Evolutionary conservation across 768 basidiomycete genomes (phyloP).

Genomic region (Lyophyllum semitale): DNA sequence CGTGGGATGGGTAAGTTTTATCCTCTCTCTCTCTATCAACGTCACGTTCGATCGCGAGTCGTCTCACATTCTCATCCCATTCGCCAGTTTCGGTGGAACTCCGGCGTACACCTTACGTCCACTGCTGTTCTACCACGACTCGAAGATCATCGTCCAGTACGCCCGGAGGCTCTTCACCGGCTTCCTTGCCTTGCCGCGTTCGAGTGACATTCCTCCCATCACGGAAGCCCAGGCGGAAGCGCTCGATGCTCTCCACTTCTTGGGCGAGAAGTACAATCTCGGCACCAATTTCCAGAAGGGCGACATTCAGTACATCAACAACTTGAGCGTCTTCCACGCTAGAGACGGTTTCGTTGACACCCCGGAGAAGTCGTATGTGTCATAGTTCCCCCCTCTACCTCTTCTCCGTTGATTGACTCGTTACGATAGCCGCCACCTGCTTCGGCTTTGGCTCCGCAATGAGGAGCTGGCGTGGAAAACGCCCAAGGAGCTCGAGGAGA

Average conservation of each 20-base stretch:
- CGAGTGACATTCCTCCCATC: slow-evolving; percentile 40
- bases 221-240: slow-evolving; percentile 49
- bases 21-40: too few relatives aligned
- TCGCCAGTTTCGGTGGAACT: slow-evolving; percentile 31
- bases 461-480: slow-evolving; percentile 40
- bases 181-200: slow-evolving; percentile 9
- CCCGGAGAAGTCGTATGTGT: slow-evolving; percentile 37
- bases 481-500: slow-evolving; percentile 31
- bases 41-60: neutral
- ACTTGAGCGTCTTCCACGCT: slow-evolving; percentile 42
- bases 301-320: slow-evolving; percentile 50
- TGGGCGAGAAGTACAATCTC: slow-evolving; percentile 41
- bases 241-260: slow-evolving; percentile 42
- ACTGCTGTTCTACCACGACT: slow-evolving; percentile 38
- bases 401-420: neutral
- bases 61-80: neutral
- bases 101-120: slow-evolving; percentile 37
- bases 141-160: slow-evolving; percentile 44
- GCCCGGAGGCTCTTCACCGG: slow-evolving; percentile 47
- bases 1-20: slow-evolving; percentile 39
- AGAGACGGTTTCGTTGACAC: slow-evolving; percentile 42
- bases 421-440: slow-evolving; percentile 33
- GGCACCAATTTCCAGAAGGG: slow-evolving; percentile 46
- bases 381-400: neutral
- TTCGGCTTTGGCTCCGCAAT: slow-evolving; percentile 39